Evolutionary conservation across 306 rosid species (phyloP).

Genomic region (Vigna reflexopilosa): DNA sequence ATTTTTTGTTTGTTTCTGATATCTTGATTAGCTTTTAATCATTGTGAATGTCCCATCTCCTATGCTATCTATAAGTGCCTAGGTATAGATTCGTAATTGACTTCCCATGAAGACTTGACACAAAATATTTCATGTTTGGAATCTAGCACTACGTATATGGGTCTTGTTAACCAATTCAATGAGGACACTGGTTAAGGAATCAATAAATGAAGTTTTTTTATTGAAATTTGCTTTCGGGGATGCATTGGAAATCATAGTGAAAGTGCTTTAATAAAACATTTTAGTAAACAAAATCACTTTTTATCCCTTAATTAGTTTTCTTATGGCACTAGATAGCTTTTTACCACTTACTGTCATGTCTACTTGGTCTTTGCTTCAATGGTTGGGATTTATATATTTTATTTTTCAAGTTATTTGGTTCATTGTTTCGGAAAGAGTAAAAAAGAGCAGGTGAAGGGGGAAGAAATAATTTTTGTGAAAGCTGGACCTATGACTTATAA

Average conservation of each 20-base stretch:
- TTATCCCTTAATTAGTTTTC: not conserved
- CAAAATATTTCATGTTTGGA: not conserved
- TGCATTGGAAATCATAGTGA: not conserved
- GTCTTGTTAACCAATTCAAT: not conserved
- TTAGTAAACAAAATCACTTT: not conserved
- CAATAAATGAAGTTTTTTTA: not conserved
- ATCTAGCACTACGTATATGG: not conserved
- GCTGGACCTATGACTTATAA: slow-evolving; percentile 1
- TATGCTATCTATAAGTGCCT: slow-evolving; percentile 17
- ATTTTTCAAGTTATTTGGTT: not conserved
- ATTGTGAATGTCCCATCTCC: not conserved
- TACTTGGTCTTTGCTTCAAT: not conserved
- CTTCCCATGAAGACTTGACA: slow-evolving; percentile 12
- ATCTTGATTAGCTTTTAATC: slow-evolving; percentile 27
- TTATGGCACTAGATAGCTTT: not conserved
- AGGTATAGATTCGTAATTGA: slow-evolving; percentile 25
- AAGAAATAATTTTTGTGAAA: not conserved
- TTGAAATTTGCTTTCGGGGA: not conserved
- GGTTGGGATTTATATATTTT: not conserved
- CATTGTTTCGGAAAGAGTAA: slow-evolving; percentile 19
- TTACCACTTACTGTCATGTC: not conserved
- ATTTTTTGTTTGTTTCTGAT: slow-evolving; percentile 21
- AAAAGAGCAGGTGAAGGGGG: not conserved
- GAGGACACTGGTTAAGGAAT: not conserved
- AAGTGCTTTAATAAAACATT: not conserved